Base-by-base conservation (phyloP, 192 early-diverging fungal species). In the Coemansia sp. region DNA sequence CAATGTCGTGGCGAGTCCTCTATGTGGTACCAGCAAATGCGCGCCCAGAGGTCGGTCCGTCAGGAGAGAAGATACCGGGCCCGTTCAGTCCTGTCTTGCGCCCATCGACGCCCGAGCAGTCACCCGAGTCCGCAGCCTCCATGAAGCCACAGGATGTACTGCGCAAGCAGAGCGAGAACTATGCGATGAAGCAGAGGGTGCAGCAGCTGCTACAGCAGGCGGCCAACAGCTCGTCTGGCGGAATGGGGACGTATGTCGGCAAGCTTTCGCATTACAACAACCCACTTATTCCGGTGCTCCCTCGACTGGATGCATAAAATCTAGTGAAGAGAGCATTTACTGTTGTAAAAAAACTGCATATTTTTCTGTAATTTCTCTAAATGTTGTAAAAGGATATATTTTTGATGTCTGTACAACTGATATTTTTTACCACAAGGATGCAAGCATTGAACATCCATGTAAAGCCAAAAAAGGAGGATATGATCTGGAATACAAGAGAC, bases 151-250 rank as follows among this genome's bases (percentile, higher is more conserved):
- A 74, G 42, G 71, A 74, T 25, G 68, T 74, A 28, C 61, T 82
- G 68, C 70, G 80, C 45, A 77, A 64, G 35, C 74, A 82, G 28
- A 82, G 74, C 62, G 75, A 77, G 40, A 59, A 34, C 0, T 64
- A 61, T 66, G 69, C 60, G 0, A 67, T 70, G 64, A 75, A 72
- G 23, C 75, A 67, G 60, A 56, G 75, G 4, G 75, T 75, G 18
- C 75, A 78, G 33, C 66, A 72, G 63, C 53, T 83, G 25, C 75
- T 83, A 28, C 71, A 77, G 55, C 81, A 83, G 48, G 75, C 81
- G 7, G 66, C 61, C 0, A 74, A 65, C 40, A 83, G 75, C 25
- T 59, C 75, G 9, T 67, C 72, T 0, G 78, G 78, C 7, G 73
- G 68, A 6, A 57, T 70, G 57, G 81, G 81, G 31, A 78, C 65